Conservation (phyloP, 2,329 filamentous ascomycete species). For the Alternaria sp. region DNA sequence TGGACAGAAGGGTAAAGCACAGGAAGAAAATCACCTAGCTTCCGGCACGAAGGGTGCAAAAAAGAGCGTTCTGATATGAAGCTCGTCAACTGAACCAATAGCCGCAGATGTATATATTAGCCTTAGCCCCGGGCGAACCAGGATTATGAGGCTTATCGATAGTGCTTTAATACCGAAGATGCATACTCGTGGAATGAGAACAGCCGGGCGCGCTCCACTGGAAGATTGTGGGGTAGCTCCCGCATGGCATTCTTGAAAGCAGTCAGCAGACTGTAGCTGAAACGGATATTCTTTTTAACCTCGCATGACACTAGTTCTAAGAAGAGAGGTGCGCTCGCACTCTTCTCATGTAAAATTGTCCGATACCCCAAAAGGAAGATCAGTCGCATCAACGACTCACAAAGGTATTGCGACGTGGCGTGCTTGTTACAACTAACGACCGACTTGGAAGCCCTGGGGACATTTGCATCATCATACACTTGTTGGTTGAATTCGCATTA, state of each 20-base stretch:
- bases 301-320: not conserved
- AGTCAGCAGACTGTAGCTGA: constrained; percentile 16
- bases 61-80: constrained; percentile 33
- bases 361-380: not conserved
- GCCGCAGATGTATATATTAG: constrained; percentile 18
- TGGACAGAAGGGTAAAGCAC: constrained; percentile 12
- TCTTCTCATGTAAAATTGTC: not conserved
- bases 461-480: not conserved
- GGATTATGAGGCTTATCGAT: constrained; percentile 33
- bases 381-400: not conserved
- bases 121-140: constrained; percentile 27
- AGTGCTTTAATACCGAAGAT: constrained; percentile 33
- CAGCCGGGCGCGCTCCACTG: constrained; percentile 22
- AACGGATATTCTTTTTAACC: not conserved
- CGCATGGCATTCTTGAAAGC: constrained; percentile 9
- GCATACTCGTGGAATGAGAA: constrained; percentile 26
- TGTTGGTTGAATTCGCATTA: not conserved
- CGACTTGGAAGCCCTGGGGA: not conserved
- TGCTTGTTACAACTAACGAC: not conserved
- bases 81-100: constrained; percentile 25
- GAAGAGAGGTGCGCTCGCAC: not conserved
- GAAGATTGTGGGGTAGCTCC: constrained; percentile 23
- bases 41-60: constrained; percentile 22
- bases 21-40: constrained; percentile 22
- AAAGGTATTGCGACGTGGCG: not conserved